Percentiles rank a stretch among this genome's conserved stretches.
Evolutionary conservation across 2,329 filamentous ascomycete genomes (phyloP).

Genomic region (Penicillium crustosum): DNA sequence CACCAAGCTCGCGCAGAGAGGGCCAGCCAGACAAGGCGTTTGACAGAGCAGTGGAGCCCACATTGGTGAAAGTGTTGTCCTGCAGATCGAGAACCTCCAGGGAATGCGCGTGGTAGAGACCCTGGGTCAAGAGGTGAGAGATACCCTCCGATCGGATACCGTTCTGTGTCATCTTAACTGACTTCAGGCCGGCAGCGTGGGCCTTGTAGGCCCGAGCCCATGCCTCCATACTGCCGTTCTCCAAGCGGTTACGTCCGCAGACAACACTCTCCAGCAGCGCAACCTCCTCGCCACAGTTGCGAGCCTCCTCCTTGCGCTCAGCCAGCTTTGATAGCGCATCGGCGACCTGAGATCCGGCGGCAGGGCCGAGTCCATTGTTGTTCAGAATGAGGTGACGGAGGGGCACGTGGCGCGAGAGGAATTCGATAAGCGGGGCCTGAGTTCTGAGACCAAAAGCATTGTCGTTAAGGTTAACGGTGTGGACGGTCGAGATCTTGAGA

Average conservation of each 20-base stretch:
- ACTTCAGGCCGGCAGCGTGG: slow-evolving; percentile 73
- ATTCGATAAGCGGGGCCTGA: slow-evolving; percentile 86
- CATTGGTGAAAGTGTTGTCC: slow-evolving; percentile 92
- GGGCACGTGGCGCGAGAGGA: slow-evolving; percentile 82
- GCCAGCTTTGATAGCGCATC: slow-evolving; percentile 82
- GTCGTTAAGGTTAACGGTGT: slow-evolving; percentile 93
- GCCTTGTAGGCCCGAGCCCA: slow-evolving; percentile 88
- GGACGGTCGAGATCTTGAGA: slow-evolving; percentile 79
- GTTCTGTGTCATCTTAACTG: slow-evolving; percentile 97
- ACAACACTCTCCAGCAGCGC: slow-evolving; percentile 93
- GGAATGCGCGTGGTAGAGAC: slow-evolving; percentile 67
- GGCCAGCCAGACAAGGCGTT: slow-evolving; percentile 73
- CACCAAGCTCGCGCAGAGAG: slow-evolving; percentile 75
- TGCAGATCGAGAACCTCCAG: slow-evolving; percentile 84
- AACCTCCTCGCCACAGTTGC: slow-evolving; percentile 62
- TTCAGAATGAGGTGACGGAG: slow-evolving; percentile 94
- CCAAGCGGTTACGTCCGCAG: slow-evolving; percentile 91
- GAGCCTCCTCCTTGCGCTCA: slow-evolving; percentile 74
- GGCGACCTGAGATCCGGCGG: slow-evolving; percentile 84
- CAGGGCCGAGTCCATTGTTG: slow-evolving; percentile 95
- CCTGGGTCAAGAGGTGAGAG: slow-evolving; percentile 73
- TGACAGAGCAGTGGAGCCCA: slow-evolving; percentile 75
- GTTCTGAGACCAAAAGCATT: slow-evolving; percentile 98
- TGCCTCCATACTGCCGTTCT: slow-evolving; percentile 93
- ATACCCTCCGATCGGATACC: slow-evolving; percentile 95